phyloP scores from a whole-genome alignment of 1,284 basidiomycete genomes.

The Cystobasidiaceae sp. region DNA sequence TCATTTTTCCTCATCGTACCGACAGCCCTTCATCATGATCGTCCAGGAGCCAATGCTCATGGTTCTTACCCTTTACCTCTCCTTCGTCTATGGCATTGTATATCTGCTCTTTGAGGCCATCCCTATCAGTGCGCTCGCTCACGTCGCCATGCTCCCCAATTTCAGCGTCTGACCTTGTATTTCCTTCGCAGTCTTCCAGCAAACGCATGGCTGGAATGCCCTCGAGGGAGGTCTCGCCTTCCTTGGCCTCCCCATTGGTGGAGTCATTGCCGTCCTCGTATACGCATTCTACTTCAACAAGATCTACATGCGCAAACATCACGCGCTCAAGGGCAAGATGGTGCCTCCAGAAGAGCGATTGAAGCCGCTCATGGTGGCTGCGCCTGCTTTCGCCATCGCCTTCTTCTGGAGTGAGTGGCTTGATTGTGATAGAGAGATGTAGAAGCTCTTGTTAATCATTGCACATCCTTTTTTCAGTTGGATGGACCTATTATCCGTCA shows the following conservation, averaged over 20 bases:
- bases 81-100: constrained; percentile 38
- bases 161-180: neutral
- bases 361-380: constrained; percentile 37
- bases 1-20: constrained; percentile 47
- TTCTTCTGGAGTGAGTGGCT: constrained; percentile 46
- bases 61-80: constrained; percentile 42
- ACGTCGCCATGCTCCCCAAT: neutral
- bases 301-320: constrained; percentile 34
- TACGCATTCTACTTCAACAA: constrained; percentile 42
- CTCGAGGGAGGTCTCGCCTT: constrained; percentile 40
- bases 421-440: neutral
- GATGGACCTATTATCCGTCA: constrained; percentile 38
- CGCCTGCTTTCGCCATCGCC: constrained; percentile 44
- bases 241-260: constrained; percentile 43
- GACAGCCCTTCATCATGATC: constrained; percentile 38
- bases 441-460: neutral
- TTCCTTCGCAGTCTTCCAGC: constrained; percentile 40
- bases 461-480: constrained; percentile 33
- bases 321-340: constrained; percentile 7
- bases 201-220: constrained; percentile 36
- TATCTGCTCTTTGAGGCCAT: constrained; percentile 45
- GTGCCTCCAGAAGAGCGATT: constrained; percentile 44
- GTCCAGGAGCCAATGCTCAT: constrained; percentile 45
- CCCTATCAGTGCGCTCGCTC: constrained; percentile 41
- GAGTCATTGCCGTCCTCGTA: constrained; percentile 30